Evolutionary conservation across 2,329 filamentous ascomycete genomes (phyloP), one percentile per base, ranked within the genome.

Genomic region (Xylaria multiplex): DNA sequence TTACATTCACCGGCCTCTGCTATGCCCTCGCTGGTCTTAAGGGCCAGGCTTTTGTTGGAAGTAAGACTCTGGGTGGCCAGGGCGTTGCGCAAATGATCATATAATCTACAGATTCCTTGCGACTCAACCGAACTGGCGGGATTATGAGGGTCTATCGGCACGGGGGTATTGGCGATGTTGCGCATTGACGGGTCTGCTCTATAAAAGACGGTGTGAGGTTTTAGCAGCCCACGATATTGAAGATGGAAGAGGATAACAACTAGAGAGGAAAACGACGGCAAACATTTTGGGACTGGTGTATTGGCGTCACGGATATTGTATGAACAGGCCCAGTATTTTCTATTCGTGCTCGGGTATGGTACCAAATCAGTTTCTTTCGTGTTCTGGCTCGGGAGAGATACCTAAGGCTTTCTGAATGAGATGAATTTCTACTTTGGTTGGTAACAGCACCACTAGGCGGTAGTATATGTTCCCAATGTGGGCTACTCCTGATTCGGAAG

Each of bases 71-170:
- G 59, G 96, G 96, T 71, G 96, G 96, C 59, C 91, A 93, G 72
- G 95, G 95, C 59, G 91, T 97, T 72, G 96, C 93, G 69, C 94
- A 97, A 84, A 97, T 98, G 95, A 97, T 98, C 81, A 93, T 98
- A 76, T 97, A 85, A 83, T 73, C 63, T n/a, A 27, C 45, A 7
- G 30, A 42, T 52, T 22, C 42, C 43, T 42, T 57, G 24, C 37
- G 5, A 57, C n/a, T 27, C n/a, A 53, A 30, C 37, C 5, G 35
- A 53, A 8, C 42, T 48, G 48, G 16, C 22, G 13, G 37, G 19
- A 46, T 24, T 32, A 19, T 52, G 52, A 63, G 37, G 58, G 14
- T 56, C 42, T 16, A 40, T 48, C 24, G 19, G 57, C 32, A 53
- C 13, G 30, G 32, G 49, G 27, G 24, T 40, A 43, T 22, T 27